Base-by-base conservation (phyloP, 768 basidiomycete genomes). In the Scleroderma bovista region DNA sequence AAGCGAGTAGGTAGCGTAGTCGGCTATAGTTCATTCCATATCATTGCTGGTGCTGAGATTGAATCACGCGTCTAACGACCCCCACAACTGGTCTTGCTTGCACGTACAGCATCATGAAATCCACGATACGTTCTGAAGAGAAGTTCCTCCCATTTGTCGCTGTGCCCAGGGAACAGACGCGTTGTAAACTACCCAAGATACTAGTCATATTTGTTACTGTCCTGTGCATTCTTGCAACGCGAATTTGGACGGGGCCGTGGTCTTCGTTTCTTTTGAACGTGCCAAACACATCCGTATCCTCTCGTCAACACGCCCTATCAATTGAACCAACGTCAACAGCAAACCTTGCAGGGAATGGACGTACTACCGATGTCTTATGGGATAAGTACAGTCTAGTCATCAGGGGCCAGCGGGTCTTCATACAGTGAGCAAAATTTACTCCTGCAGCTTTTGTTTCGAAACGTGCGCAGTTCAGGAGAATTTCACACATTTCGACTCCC, bases 401-500 rank as follows among this genome's bases (percentile, higher is more conserved):
- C 36, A 76, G 79, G 38, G 83, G 81, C 3, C 87, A 88, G 57
- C 73, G 88, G 15, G 62, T 87, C 17, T 87, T 90, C 56, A 63
- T 90, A 3, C 76, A 87, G 86, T 86, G 67, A 47, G 81, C 73
- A 31, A 34, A 24, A 6, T 43, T 44, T 50, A 45, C 9, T 13
- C 29, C 13, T 16, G 4, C 15, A 10, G 17, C 17, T 47, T 29
- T 5, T 29, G 38, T 13, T 29, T 33, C 45, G 23, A 7, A 37
- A 16, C 34, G 33, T 49, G 36, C 46, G 20, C 51, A 90, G 88
- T 57, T 88, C 86, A 1, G 90, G 90, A 50, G 90, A 91, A 64
- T 88, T 90, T 63, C 90, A 91, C 58, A 80, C 87, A 1, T 92
- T 87, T 70, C 79, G 88, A 20, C 68, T 92, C 8, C 90, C 88